Conservation (phyloP, 2,329 filamentous ascomycete species). For the Cytospora piceae region DNA sequence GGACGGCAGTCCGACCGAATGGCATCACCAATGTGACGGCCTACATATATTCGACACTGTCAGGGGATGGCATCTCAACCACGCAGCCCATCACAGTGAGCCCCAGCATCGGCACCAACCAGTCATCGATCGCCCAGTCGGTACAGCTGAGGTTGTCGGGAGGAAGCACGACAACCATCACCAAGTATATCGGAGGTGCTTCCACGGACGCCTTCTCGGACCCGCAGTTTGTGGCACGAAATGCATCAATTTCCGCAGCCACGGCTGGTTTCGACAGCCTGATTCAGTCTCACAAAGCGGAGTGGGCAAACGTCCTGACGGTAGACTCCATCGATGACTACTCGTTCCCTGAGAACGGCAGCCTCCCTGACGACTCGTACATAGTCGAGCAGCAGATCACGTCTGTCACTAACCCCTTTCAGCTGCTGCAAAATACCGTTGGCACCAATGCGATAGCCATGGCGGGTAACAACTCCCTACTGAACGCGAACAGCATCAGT, state of each 20-base stretch:
- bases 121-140: conserved; percentile 67
- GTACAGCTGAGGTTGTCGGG: conserved; percentile 56
- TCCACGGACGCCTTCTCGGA: conserved; percentile 69
- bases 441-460: conserved; percentile 46
- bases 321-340: conserved; percentile 67
- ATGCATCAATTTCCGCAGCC: conserved; percentile 54
- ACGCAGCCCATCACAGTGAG: conserved; percentile 48
- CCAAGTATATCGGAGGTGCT: conserved; percentile 70
- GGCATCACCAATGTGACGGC: conserved; percentile 67
- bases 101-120: conserved; percentile 57
- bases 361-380: conserved; percentile 58
- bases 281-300: conserved; percentile 58
- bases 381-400: conserved; percentile 59
- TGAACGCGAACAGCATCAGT: conserved; percentile 34
- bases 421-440: conserved; percentile 57
- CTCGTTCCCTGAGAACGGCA: conserved; percentile 54
- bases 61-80: conserved; percentile 46
- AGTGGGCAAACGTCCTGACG: conserved; percentile 66
- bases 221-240: conserved; percentile 57
- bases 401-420: conserved; percentile 58
- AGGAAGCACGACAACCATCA: conserved; percentile 57
- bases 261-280: conserved; percentile 58
- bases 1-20: conserved; percentile 65
- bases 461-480: conserved; percentile 43
- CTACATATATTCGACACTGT: conserved; percentile 50